Conservation (phyloP, 176 grass and related monocot species). For the Microstegium vimineum region DNA sequence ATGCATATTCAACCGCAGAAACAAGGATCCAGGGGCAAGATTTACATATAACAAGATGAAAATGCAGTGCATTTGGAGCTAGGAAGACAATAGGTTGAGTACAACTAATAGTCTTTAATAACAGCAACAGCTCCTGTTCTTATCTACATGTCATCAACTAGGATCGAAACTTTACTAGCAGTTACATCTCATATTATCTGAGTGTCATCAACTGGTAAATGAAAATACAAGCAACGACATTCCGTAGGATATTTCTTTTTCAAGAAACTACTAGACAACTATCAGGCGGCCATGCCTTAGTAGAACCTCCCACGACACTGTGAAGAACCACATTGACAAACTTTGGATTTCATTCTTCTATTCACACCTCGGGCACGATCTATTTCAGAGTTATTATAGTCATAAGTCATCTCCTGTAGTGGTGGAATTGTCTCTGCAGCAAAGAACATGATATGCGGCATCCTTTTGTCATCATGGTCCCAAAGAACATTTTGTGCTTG, state of each 20-base stretch:
- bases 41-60: not conserved
- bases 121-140: not conserved
- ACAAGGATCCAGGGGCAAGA: not conserved
- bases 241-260: not conserved
- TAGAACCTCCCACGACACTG: constrained; percentile 52
- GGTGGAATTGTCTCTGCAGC: constrained; percentile 74
- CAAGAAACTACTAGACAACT: not conserved
- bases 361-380: constrained; percentile 31
- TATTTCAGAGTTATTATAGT: constrained; percentile 63
- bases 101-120: not conserved
- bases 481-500: constrained; percentile 73
- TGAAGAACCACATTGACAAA: constrained; percentile 55
- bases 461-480: constrained; percentile 63
- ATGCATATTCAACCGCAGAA: not conserved
- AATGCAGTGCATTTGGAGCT: not conserved
- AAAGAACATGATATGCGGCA: constrained; percentile 81
- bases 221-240: not conserved
- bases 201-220: not conserved
- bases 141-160: not conserved
- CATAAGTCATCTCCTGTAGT: constrained; percentile 71
- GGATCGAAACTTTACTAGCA: not conserved
- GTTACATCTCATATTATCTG: not conserved
- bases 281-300: constrained; percentile 17
- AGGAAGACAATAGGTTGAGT: constrained; percentile 3
- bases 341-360: constrained; percentile 40